Percentiles rank a stretch among this genome's conserved stretches.
Evolutionary conservation across 148 eudicot species (phyloP).

Genomic region (Vaccinium macrocarpon): DNA sequence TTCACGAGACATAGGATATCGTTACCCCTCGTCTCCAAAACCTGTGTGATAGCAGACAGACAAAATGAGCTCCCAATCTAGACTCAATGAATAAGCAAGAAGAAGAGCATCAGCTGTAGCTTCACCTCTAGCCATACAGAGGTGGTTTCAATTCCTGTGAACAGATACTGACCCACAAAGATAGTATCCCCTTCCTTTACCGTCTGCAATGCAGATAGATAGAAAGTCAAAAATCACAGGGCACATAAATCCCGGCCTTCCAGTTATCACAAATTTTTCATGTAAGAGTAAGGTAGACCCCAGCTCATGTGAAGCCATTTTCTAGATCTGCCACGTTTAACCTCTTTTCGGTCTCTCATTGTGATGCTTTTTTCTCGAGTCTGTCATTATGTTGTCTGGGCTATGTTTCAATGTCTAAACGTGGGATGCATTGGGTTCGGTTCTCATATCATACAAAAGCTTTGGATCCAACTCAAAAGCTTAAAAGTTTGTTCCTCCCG

Average conservation of each 20-base stretch:
- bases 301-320: not conserved
- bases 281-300: not conserved
- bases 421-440: not conserved
- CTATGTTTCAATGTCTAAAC: not conserved
- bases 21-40: constrained; percentile 43
- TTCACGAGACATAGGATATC: constrained; percentile 58
- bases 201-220: constrained; percentile 27
- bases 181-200: constrained; percentile 54
- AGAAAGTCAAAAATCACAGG: not conserved
- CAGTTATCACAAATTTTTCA: not conserved
- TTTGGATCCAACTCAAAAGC: not conserved
- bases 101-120: not conserved
- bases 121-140: constrained; percentile 70
- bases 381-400: not conserved
- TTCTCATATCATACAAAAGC: not conserved
- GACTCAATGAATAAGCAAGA: not conserved
- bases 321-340: not conserved
- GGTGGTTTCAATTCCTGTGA: constrained; percentile 62
- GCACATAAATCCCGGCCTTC: not conserved
- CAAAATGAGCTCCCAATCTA: not conserved
- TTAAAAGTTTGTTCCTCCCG: not conserved
- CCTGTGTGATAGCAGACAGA: constrained; percentile 27
- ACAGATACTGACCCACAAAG: constrained; percentile 59
- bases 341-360: not conserved
- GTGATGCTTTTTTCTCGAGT: not conserved